Evolutionary conservation across 1,284 basidiomycete species (phyloP).

Genomic region (Porogramme epimiltina): DNA sequence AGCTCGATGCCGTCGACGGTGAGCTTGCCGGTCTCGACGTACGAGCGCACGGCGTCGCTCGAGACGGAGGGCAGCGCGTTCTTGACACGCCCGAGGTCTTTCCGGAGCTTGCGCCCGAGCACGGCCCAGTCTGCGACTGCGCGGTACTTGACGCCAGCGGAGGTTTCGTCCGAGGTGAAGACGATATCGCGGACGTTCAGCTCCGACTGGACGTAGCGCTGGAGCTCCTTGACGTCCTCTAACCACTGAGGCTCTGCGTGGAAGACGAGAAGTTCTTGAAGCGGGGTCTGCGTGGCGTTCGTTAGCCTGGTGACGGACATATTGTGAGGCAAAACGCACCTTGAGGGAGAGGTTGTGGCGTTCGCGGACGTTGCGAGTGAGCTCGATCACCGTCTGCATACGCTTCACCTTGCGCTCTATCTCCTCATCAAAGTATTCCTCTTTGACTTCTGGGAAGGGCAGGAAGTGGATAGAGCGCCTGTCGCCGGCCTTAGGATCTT

Average conservation of each 20-base stretch:
- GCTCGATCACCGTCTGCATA: conserved; percentile 94
- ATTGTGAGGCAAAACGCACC: conserved; percentile 43
- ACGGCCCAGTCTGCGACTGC: conserved; percentile 96
- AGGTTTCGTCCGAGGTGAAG: conserved; percentile 87
- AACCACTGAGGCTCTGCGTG: conserved; percentile 88
- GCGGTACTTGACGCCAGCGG: conserved; percentile 89
- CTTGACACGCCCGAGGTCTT: conserved; percentile 91
- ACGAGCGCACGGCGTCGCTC: conserved; percentile 85
- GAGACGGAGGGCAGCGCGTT: conserved; percentile 82
- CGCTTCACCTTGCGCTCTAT: conserved; percentile 95
- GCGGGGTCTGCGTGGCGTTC: conserved; percentile 67
- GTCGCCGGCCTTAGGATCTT: conserved; percentile 72
- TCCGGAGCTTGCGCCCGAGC: conserved; percentile 92
- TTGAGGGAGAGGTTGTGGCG: conserved; percentile 89
- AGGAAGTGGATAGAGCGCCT: conserved; percentile 95
- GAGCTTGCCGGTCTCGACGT: conserved; percentile 77
- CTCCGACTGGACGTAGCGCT: conserved; percentile 92
- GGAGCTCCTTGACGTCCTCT: conserved; percentile 83
- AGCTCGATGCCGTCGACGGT: conserved; percentile 90
- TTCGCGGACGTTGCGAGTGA: conserved; percentile 90
- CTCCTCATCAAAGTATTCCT: conserved; percentile 95
- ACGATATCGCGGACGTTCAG: conserved; percentile 92
- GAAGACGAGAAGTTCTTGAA: conserved; percentile 94
- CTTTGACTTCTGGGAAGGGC: conserved; percentile 90
- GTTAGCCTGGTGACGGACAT: neutral